Evolutionary conservation across 345 rosid species (phyloP).

Genomic region (Pelargonium nanum): DNA sequence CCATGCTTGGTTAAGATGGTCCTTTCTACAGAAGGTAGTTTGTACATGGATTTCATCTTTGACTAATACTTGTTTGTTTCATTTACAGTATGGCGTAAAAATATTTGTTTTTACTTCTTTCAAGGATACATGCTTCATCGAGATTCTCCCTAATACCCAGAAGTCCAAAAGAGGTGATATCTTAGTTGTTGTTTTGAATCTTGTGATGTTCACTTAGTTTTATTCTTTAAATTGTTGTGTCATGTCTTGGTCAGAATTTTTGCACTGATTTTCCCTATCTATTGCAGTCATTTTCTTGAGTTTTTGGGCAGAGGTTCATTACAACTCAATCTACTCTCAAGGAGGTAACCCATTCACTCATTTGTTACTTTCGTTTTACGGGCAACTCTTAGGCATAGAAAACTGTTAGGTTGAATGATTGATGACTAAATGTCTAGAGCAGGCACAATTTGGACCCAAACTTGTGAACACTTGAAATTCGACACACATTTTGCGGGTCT

Average conservation of each 20-base stretch:
- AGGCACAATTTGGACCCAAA: no score
- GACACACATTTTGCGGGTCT: no score
- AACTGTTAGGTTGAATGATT: no score
- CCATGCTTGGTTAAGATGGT: background rate
- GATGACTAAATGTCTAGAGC: no score
- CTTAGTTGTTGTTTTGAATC: background rate
- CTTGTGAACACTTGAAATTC: no score
- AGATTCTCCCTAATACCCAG: constrained; percentile 62
- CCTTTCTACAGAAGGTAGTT: constrained; percentile 1
- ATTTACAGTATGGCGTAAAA: constrained; percentile 56
- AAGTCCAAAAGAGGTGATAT: constrained; percentile 57
- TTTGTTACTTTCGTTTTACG: background rate
- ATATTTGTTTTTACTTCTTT: constrained; percentile 78
- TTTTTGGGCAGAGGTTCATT: constrained; percentile 99
- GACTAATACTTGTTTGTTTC: constrained; percentile 6
- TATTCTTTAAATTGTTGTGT: background rate
- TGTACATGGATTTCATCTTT: background rate
- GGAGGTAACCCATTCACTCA: constrained; percentile 30
- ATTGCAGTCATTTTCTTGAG: constrained; percentile 70
- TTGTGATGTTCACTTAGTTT: background rate
- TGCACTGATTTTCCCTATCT: constrained; percentile 1
- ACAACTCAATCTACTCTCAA: constrained; percentile 75
- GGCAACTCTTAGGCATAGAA: background rate
- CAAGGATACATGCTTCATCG: constrained; percentile 78
- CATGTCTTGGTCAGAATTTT: background rate